phyloP scores from a whole-genome alignment of 2,329 filamentous ascomycete genomes.

The Drechslerella stenobrocha region DNA sequence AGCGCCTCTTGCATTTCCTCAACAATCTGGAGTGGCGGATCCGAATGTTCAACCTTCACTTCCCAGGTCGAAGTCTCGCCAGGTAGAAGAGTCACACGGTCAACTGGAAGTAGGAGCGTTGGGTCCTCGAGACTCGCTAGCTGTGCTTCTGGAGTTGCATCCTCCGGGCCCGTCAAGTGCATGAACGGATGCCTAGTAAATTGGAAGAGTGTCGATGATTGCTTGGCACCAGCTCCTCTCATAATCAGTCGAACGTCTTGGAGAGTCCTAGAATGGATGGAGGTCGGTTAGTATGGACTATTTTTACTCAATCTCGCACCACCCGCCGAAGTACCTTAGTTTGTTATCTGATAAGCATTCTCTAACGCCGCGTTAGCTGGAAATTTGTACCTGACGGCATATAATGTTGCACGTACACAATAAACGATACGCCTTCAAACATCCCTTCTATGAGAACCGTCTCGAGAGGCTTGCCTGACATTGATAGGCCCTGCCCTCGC shows the following conservation, averaged over 20 bases:
- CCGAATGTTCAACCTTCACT: slow-evolving; percentile 34
- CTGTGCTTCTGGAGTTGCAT: slow-evolving; percentile 29
- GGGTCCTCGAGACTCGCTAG: slow-evolving; percentile 27
- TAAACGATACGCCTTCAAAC: slow-evolving; percentile 71
- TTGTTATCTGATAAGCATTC: too few species aligned
- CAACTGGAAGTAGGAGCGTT: slow-evolving; percentile 30
- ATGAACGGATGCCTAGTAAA: slow-evolving; percentile 75
- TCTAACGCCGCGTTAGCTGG: slow-evolving; percentile 31
- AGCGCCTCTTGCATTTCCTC: slow-evolving; percentile 44
- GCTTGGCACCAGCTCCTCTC: slow-evolving; percentile 70
- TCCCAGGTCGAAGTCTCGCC: slow-evolving; percentile 42
- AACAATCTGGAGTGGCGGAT: slow-evolving; percentile 37
- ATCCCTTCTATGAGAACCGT: slow-evolving; percentile 77
- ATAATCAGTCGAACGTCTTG: slow-evolving; percentile 72
- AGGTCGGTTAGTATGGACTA: too few species aligned
- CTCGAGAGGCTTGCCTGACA: slow-evolving; percentile 75
- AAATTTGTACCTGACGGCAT: slow-evolving; percentile 13
- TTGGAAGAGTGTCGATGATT: slow-evolving; percentile 76
- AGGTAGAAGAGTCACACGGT: slow-evolving; percentile 29
- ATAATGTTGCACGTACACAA: slow-evolving; percentile 60
- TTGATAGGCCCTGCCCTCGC: slow-evolving; percentile 80
- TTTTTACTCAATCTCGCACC: too few species aligned
- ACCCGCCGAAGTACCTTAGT: slow-evolving; percentile 45
- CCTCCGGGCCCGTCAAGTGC: slow-evolving; percentile 42
- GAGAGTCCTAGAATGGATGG: slow-evolving; percentile 71